phyloP scores from a whole-genome alignment of 495 filamentous ascomycete species.

The Amniculicola lignicola region DNA sequence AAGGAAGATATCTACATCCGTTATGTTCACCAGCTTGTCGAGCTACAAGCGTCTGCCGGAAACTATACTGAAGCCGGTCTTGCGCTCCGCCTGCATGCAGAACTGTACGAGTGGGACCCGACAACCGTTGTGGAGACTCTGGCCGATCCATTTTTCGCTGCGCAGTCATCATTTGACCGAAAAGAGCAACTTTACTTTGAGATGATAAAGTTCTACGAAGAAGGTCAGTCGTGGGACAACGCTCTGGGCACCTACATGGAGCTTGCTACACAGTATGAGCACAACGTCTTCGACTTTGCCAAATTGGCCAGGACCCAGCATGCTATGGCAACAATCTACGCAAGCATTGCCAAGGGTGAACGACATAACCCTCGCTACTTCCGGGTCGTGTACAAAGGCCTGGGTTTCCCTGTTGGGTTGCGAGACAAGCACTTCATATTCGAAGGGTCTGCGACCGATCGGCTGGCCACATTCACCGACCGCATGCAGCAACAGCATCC shows the following conservation, averaged over 20 bases:
- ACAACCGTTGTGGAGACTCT: slow-evolving; percentile 64
- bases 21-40: slow-evolving; percentile 90
- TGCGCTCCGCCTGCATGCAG: slow-evolving; percentile 84
- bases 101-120: slow-evolving; percentile 89
- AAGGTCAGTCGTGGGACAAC: slow-evolving; percentile 86
- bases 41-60: slow-evolving; percentile 67
- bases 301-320: slow-evolving; percentile 86
- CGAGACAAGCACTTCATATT: slow-evolving; percentile 93
- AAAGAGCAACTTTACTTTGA: slow-evolving; percentile 90
- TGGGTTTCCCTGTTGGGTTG: slow-evolving; percentile 78
- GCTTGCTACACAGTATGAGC: slow-evolving; percentile 83
- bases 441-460: slow-evolving; percentile 73
- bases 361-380: slow-evolving; percentile 80
- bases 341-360: slow-evolving; percentile 76
- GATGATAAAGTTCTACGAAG: slow-evolving; percentile 91
- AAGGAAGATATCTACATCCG: slow-evolving; percentile 96
- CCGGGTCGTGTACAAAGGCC: slow-evolving; percentile 84
- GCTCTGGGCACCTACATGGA: slow-evolving; percentile 90
- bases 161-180: slow-evolving; percentile 86
- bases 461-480: slow-evolving; percentile 78
- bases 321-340: slow-evolving; percentile 91
- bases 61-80: slow-evolving; percentile 90
- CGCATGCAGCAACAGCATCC: slow-evolving; percentile 91
- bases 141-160: slow-evolving; percentile 69
- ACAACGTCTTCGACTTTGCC: slow-evolving; percentile 81